Conservation (phyloP, 768 basidiomycete genomes). For the Russula ochroleuca region DNA sequence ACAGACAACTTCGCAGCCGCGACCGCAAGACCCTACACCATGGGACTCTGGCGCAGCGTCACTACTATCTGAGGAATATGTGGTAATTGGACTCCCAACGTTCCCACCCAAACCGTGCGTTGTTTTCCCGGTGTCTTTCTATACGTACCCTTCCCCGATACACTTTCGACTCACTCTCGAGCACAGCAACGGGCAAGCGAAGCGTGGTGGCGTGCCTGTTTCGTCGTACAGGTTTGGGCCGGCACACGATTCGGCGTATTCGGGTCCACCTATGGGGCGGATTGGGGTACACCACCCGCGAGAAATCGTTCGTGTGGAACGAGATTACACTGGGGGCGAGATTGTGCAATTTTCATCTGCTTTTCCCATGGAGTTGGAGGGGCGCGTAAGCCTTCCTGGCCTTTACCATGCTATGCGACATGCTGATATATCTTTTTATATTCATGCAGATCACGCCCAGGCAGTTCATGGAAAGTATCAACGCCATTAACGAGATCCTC, state of each 20-base stretch:
- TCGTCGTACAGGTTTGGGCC: slow-evolving; percentile 85
- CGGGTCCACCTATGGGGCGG: slow-evolving; percentile 73
- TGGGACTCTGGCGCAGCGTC: slow-evolving; percentile 59
- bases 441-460: slow-evolving; percentile 75
- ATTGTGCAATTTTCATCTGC: slow-evolving; percentile 83
- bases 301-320: slow-evolving; percentile 85
- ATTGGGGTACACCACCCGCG: slow-evolving; percentile 88
- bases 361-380: slow-evolving; percentile 90
- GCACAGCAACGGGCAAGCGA: slow-evolving; percentile 22
- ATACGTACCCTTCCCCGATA: neutral
- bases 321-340: slow-evolving; percentile 91
- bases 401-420: neutral
- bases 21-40: slow-evolving; percentile 55
- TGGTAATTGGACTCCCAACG: slow-evolving; percentile 1
- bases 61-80: slow-evolving; percentile 34
- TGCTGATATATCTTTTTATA: neutral
- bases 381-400: slow-evolving; percentile 60
- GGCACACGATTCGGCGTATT: slow-evolving; percentile 70
- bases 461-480: slow-evolving; percentile 85
- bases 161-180: neutral
- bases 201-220: slow-evolving; percentile 60
- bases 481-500: slow-evolving; percentile 82
- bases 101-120: slow-evolving; percentile 25
- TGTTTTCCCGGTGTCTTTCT: neutral
- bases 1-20: slow-evolving; percentile 46